Percentiles rank a stretch among this genome's conserved stretches.
Conservation (phyloP, 106 monocot species). For the Acorus calamus region DNA sequence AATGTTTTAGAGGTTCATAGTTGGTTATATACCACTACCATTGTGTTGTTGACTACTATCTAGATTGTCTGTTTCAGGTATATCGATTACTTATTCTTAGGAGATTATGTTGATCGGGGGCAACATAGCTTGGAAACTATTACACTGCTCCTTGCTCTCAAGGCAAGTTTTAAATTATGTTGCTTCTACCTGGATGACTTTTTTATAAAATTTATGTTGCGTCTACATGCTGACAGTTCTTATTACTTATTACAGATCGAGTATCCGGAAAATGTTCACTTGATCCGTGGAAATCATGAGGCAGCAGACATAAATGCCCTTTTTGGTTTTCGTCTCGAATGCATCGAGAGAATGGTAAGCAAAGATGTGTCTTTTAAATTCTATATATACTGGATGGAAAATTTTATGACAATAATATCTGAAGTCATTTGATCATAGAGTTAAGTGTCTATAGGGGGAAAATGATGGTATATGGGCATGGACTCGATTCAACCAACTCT, state of each 20-base stretch:
- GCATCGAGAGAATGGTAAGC: conserved; percentile 98
- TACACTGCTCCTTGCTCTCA: conserved; percentile 90
- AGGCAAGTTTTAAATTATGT: conserved; percentile 35
- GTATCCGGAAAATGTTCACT: conserved; percentile 90
- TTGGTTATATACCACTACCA: background rate
- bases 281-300: conserved; percentile 97
- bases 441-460: conserved; percentile 62
- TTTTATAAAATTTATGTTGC: no score
- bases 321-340: conserved; percentile 95
- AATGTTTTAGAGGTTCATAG: background rate
- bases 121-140: conserved; percentile 99
- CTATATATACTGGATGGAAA: no score
- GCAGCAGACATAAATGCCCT: conserved; percentile 99
- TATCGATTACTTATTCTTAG: conserved; percentile 96
- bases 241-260: conserved; percentile 57
- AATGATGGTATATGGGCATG: conserved; percentile 99
- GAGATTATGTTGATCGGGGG: conserved; percentile 98
- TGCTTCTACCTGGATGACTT: no score
- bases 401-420: no score
- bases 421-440: no score
- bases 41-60: background rate
- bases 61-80: conserved; percentile 46
- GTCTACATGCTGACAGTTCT: conserved; percentile 1
- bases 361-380: conserved; percentile 5
- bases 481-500: conserved; percentile 93